Percentiles rank a stretch among this genome's conserved stretches.
Evolutionary conservation across 306 rosid species (phyloP).

Genomic region (Macrotyloma uniflorum): DNA sequence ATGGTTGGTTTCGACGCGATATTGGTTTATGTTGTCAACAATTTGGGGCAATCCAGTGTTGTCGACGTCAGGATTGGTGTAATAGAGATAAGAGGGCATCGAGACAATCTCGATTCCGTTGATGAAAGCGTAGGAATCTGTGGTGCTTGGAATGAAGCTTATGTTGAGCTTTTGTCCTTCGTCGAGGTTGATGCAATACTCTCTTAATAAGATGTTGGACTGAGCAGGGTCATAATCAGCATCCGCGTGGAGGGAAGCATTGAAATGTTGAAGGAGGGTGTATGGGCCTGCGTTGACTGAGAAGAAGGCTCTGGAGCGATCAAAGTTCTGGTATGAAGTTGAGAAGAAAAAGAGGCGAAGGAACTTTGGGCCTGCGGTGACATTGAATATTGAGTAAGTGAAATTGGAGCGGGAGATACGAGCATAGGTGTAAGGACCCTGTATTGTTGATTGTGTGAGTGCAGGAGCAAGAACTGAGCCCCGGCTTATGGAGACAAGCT

Average conservation of each 20-base stretch:
- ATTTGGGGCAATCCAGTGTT: background rate
- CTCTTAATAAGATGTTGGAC: background rate
- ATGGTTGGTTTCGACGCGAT: background rate
- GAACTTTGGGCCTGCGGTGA: slow-evolving; percentile 29
- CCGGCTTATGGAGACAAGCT: background rate
- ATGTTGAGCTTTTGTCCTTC: background rate
- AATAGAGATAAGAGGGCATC: background rate
- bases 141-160: background rate
- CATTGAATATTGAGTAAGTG: slow-evolving; percentile 42
- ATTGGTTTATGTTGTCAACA: background rate
- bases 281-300: slow-evolving; percentile 30
- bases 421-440: slow-evolving; percentile 7
- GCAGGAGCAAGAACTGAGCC: background rate
- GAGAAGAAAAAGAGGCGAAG: slow-evolving; percentile 38
- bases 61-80: too few relatives aligned
- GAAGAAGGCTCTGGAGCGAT: slow-evolving; percentile 28
- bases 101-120: background rate
- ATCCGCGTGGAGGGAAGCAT: slow-evolving; percentile 18
- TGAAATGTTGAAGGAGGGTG: slow-evolving; percentile 44
- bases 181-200: slow-evolving; percentile 24
- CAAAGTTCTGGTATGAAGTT: background rate
- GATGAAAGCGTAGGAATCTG: background rate
- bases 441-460: fast-evolving
- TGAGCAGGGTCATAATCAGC: background rate
- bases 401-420: slow-evolving; percentile 40